Base-by-base conservation (phyloP, 2,329 filamentous ascomycete species). In the Westerdykella ornata region DNA sequence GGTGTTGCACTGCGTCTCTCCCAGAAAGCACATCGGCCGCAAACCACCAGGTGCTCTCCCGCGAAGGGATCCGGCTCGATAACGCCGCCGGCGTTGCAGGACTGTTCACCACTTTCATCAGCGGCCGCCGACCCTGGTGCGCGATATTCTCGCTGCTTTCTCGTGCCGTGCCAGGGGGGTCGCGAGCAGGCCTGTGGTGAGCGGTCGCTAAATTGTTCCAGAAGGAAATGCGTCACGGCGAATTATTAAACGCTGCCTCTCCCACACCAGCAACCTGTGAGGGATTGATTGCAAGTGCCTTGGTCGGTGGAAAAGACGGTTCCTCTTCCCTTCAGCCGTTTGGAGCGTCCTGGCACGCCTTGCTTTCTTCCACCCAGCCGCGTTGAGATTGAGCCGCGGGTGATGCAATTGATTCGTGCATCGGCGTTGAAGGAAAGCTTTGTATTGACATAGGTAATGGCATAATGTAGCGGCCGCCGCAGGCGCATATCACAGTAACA, bases 271-370 rank as follows among this genome's bases (percentile, higher is more conserved):
- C 40, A 51, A 44, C 45, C 49, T 47, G 51, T 53, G 52, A 49
- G 50, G 38, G 31, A 44, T 56, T 59, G 51, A 56, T 60, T 59
- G 51, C 56, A 37, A 46, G 49, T 17, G 43, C 39, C 32, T 42
- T 47, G 44, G 41, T 38, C 39, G 36, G 45, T 44, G 38, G 45
- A 44, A 18, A 13, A 47, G 46, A 41, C 43, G 39, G 29, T 30
- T 49, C 19, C 29, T 38, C 44, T 49, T 57, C 57, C 56, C 48
- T 57, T 53, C 49, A 51, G 48, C 56, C 54, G 54, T 49, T 44
- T 42, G 26, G 33, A 36, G 35, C 18, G 14, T 38, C 35, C 35
- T 34, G 31, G 34, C 38, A 32, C 37, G 42, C 48, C 22, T 32
- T 16, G 11, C 26, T 15, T 11, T 39, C 33, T 45, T 49, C 51